Evolutionary conservation across 2,329 filamentous ascomycete species (phyloP).

Genomic region (Tolypocladium tropicale): DNA sequence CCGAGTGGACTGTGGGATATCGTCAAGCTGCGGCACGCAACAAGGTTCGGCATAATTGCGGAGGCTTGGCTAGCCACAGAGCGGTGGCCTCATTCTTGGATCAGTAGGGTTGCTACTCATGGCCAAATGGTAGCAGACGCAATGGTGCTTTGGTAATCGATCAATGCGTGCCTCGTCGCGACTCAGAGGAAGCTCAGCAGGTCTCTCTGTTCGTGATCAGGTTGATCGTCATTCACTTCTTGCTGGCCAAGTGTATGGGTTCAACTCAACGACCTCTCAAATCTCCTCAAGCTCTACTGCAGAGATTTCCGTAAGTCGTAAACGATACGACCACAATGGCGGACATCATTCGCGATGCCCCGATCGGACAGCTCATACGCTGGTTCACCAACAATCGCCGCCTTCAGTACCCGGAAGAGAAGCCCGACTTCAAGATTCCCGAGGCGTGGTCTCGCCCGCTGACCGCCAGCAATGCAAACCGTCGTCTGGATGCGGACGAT

Average conservation of each 20-base stretch:
- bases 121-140: neutral
- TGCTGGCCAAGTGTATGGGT: too few relatives aligned
- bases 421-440: conserved; percentile 41
- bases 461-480: neutral
- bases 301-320: neutral
- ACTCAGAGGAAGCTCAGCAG: neutral
- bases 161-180: neutral
- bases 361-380: conserved; percentile 48
- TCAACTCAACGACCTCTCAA: neutral
- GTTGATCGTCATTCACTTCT: too few relatives aligned
- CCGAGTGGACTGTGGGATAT: neutral
- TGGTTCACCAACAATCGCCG: conserved; percentile 39
- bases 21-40: neutral
- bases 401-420: conserved; percentile 51
- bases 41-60: neutral
- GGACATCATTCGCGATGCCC: conserved; percentile 39
- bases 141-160: neutral
- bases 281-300: neutral
- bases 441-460: conserved; percentile 15
- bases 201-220: too few relatives aligned
- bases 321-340: conserved; percentile 9
- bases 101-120: neutral
- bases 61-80: neutral
- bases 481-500: neutral
- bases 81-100: neutral